phyloP scores from a whole-genome alignment of 2,329 filamentous ascomycete species.

The Coniochaeta sp. region DNA sequence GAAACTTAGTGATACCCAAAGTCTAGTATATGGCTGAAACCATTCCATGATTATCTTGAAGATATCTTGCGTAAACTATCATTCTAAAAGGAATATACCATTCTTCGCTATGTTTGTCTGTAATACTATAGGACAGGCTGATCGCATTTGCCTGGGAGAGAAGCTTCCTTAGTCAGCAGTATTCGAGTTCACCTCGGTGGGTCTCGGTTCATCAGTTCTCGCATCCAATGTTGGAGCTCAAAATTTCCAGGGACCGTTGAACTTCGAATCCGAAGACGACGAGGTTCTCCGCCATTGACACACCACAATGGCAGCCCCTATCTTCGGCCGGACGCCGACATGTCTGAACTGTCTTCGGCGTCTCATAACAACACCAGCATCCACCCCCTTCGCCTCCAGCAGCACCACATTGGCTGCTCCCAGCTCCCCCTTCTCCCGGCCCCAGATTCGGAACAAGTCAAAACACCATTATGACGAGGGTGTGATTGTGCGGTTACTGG shows the following conservation, averaged over 20 bases:
- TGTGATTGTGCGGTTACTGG: conserved; percentile 34
- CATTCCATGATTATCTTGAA: neutral
- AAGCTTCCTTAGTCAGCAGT: neutral
- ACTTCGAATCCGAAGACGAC: neutral
- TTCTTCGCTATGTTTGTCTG: too few species aligned
- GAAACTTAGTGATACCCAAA: neutral
- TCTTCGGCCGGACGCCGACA: conserved; percentile 14
- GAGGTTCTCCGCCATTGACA: neutral
- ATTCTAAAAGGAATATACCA: too few species aligned
- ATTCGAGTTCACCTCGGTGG: neutral
- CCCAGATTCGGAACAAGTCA: conserved; percentile 28
- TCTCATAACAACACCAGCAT: conserved; percentile 7
- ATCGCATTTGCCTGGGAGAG: neutral
- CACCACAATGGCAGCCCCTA: neutral
- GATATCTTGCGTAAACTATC: neutral
- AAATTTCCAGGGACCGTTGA: conserved; percentile 1
- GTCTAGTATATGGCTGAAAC: neutral
- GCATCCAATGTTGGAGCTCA: conserved; percentile 1
- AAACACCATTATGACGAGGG: conserved; percentile 28
- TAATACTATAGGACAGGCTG: too few species aligned
- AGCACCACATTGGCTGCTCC: conserved; percentile 10
- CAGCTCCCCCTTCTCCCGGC: conserved; percentile 7
- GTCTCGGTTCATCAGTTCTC: too few species aligned
- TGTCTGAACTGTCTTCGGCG: conserved; percentile 24
- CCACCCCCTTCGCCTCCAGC: conserved; percentile 1